Evolutionary conservation across 768 basidiomycete species (phyloP), one percentile per base, ranked within the genome.

Genomic region (Naganishia antarctica): DNA sequence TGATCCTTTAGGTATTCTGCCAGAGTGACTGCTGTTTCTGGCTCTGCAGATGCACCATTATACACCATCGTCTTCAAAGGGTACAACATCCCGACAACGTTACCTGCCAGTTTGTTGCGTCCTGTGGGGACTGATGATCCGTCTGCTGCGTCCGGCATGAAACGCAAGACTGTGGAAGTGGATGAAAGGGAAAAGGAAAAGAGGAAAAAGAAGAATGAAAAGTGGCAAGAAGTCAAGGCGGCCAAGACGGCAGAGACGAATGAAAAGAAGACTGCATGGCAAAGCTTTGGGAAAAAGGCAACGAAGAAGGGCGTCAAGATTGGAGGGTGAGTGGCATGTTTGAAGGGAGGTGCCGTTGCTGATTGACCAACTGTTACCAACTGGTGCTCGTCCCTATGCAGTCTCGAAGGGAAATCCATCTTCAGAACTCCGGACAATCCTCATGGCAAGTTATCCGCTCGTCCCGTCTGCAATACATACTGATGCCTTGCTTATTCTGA

Each of bases 201-300:
- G 71, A 76, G 76, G 70, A 77, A 76, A 69, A 71, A 70, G 67
- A 79, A 79, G 71, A 76, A 74, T 31, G 78, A 79, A 53, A 76
- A 77, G 59, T 78, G 78, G 78, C 72, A 75, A 65, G 76, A 74
- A 64, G 69, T 62, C 18, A 74, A 75, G 60, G 70, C 76, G 47
- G 70, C 69, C 15, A 76, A 72, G 62, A 71, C 76, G 37, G 71
- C 76, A 40, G 78, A 76, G 53, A 70, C 74, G 41, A 73, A 75
- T 57, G 70, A 73, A 43, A 79, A 79, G 72, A 76, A 76, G 70
- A 68, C 66, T 61, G 74, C 76, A 13, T 79, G 78, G 78, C 73
- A 78, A 61, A 75, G 70, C 65, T 79, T 79, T 70, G 78, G 76
- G 3, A 76, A 76, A 64, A 79, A 79, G 67, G 78, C 78, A 18